Percentiles rank a stretch among this genome's conserved stretches.
These are phyloP conservation scores for Alliaria petiolata DNA, from an alignment of 345 rosid genomes.

Conservation along the genomic window DNA sequence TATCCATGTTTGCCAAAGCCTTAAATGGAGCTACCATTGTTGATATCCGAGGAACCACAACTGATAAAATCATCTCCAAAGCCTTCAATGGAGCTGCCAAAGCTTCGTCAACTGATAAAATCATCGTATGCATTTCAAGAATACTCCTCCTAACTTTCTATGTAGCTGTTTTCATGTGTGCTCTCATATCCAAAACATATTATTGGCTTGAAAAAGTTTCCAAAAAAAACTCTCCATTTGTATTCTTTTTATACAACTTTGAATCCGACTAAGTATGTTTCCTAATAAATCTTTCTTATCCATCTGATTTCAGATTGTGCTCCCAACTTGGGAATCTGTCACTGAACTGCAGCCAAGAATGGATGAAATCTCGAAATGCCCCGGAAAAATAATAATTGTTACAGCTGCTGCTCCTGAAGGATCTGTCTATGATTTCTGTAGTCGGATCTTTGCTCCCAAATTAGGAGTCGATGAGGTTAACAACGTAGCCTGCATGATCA, in stretches of 20 bases:
- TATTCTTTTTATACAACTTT: too few relatives aligned
- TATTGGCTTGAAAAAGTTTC: too few relatives aligned
- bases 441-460: conserved; percentile 48
- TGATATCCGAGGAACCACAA: conserved; percentile 43
- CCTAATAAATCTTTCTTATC: neutral
- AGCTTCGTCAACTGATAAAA: conserved; percentile 34
- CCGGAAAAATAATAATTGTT: conserved; percentile 51
- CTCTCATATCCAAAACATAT: too few relatives aligned
- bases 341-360: conserved; percentile 42
- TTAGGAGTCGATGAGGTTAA: conserved; percentile 62
- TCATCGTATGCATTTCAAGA: conserved; percentile 44
- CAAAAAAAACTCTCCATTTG: too few relatives aligned
- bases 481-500: neutral
- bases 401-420: conserved; percentile 30
- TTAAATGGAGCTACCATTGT: conserved; percentile 33
- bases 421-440: conserved; percentile 41
- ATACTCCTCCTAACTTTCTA: too few relatives aligned
- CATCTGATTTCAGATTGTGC: conserved; percentile 43
- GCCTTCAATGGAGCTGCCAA: conserved; percentile 40
- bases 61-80: conserved; percentile 8
- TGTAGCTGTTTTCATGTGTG: too few relatives aligned
- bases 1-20: conserved; percentile 13
- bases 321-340: conserved; percentile 58
- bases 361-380: conserved; percentile 48
- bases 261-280: too few relatives aligned